Base-by-base conservation (phyloP, 257 asterid genomes). In the Leptodermis oblonga region DNA sequence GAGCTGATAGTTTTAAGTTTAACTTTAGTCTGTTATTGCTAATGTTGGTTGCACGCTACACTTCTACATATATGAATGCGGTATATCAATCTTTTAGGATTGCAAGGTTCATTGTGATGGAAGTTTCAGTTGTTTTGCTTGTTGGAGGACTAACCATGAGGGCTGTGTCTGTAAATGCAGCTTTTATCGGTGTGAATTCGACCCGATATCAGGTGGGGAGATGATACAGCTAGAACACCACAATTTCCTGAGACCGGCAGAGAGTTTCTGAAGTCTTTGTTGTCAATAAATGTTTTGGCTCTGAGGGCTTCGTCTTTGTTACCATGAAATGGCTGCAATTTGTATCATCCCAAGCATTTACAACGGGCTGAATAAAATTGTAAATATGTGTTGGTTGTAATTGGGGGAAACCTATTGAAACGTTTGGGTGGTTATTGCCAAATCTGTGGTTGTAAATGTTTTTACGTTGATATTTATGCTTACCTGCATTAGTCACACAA, bases 171-270 rank as follows among this genome's bases (percentile, higher is more conserved):
- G 66, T 62, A 20, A 46, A 41, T 80, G 86, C 87, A 89, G 98
- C 74, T 92, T 92, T 65, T 92, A 85, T 71, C 86, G 95, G 0
- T 92, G 96, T 81, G 80, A 87, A 67, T 92, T 84, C 17, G 92
- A 92, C 69, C 82, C 91, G 2, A 83, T 73, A 34, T 70, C 77
- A 46, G 97, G 91, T 60, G 97, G 98, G 69, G 96, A 88, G 82
- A 92, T 92, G 98, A 78, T 83, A n/a, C 95, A 86, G 71, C 59
- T 89, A 80, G 98, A 90, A 80, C 82, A 82, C 69, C 96, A 81
- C 78, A 87, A 88, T 81, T 89, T 92, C 82, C 86, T 92, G 39
- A 78, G 84, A 77, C 89, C 92, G 0, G 92, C 86, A 72, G 90
- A 89, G 67, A 83, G 85, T 66, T 87, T 83, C 60, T 86, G 78